phyloP scores from a whole-genome alignment of 1,139 yeast genomes.

The Magnusiomyces fungicola region DNA sequence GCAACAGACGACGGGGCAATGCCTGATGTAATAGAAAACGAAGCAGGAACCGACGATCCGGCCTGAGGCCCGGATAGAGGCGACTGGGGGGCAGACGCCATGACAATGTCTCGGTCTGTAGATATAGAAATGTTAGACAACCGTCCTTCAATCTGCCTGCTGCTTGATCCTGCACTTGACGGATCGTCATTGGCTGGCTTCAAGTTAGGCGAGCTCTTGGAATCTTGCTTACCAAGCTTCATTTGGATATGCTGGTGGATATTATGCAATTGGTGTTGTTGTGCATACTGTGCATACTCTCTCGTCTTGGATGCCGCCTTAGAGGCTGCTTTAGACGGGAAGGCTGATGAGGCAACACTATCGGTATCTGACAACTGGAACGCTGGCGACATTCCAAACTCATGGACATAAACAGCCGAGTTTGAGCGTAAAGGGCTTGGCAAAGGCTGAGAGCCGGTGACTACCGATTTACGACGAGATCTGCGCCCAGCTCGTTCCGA shows the following conservation, averaged over 20 bases:
- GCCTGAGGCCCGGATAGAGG: conserved; percentile 3
- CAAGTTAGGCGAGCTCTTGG: too few relatives aligned
- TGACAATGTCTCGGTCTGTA: not conserved
- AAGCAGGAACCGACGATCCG: not conserved
- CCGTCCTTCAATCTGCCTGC: conserved; percentile 17
- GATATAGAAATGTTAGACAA: conserved; percentile 12
- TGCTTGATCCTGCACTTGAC: too few relatives aligned
- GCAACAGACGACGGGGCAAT: not conserved
- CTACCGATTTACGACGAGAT: conserved; percentile 64
- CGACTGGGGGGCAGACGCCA: not conserved
- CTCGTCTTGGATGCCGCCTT: not conserved
- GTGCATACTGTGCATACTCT: conserved; percentile 2
- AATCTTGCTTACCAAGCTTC: conserved; percentile 1
- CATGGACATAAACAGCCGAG: conserved; percentile 21
- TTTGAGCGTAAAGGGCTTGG: conserved; percentile 57
- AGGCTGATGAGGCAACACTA: conserved; percentile 9
- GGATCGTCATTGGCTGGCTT: too few relatives aligned
- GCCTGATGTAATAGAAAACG: not conserved
- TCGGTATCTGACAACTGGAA: conserved; percentile 12
- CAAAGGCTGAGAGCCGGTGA: conserved; percentile 81
- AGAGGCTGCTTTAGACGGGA: conserved; percentile 7
- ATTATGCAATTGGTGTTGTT: not conserved
- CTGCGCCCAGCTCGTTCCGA: conserved; percentile 29
- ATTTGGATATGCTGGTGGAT: conserved; percentile 3
- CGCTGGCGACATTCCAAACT: conserved; percentile 21